Percentiles rank a stretch among this genome's conserved stretches.
phyloP scores from a whole-genome alignment of 345 rosid species.

The Eucalyptus albens region DNA sequence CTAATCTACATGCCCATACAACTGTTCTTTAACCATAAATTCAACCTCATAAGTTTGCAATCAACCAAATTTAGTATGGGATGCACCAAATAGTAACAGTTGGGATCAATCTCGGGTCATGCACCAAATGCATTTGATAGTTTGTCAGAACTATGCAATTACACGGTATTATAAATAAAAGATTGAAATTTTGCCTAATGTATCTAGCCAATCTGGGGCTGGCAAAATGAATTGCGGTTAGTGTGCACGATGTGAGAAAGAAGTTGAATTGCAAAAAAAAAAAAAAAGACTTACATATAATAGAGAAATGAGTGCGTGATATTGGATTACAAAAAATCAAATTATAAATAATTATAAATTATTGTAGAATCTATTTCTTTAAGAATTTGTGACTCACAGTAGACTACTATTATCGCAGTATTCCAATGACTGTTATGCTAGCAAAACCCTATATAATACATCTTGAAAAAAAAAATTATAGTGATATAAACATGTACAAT shows the following conservation, averaged over 20 bases:
- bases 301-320: neutral
- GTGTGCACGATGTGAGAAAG: neutral
- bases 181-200: neutral
- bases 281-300: neutral
- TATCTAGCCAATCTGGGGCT: neutral
- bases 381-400: too few species aligned
- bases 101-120: neutral
- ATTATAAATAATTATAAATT: too few species aligned
- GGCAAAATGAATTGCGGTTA: neutral
- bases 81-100: neutral
- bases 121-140: neutral
- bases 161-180: neutral
- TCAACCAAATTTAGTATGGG: neutral
- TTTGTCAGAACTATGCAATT: neutral
- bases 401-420: too few species aligned
- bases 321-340: too few species aligned
- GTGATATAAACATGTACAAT: neutral
- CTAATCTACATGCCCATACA: neutral
- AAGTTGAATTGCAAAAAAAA: neutral
- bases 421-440: too few species aligned
- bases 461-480: neutral
- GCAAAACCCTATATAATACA: too few species aligned
- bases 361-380: too few species aligned
- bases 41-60: neutral
- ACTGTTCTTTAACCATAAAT: neutral